Percentiles rank a stretch among this genome's conserved stretches.
Evolutionary conservation across 2,329 filamentous ascomycete genomes (phyloP).

Genomic region (Decorospora gaudefroyi): DNA sequence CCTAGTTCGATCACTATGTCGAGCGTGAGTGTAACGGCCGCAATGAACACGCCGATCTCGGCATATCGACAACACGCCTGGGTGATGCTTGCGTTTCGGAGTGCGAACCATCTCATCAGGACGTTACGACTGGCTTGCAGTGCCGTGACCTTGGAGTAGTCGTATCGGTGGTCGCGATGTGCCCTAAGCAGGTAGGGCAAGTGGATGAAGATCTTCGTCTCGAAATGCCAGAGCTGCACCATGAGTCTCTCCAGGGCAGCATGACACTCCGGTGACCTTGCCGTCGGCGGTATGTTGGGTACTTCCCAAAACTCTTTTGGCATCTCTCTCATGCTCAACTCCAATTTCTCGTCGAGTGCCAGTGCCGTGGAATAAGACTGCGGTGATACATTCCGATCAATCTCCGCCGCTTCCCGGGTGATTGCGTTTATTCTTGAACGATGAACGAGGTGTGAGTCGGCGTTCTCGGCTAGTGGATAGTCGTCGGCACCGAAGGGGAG

Average conservation of each 20-base stretch:
- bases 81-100: conserved; percentile 42
- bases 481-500: conserved; percentile 44
- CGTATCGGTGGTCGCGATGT: conserved; percentile 39
- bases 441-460: conserved; percentile 28
- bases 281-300: conserved; percentile 42
- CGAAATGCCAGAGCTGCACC: conserved; percentile 45
- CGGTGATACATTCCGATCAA: conserved; percentile 37
- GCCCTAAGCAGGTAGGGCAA: conserved; percentile 43
- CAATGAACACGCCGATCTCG: conserved; percentile 44
- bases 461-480: conserved; percentile 32
- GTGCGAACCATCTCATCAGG: conserved; percentile 45
- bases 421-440: conserved; percentile 31
- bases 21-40: conserved; percentile 42
- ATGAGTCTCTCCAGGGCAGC: conserved; percentile 37
- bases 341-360: conserved; percentile 40
- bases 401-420: conserved; percentile 33
- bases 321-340: conserved; percentile 36
- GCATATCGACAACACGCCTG: conserved; percentile 43
- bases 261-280: conserved; percentile 36
- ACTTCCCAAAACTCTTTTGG: conserved; percentile 46
- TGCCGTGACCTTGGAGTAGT: conserved; percentile 43
- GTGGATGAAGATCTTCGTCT: conserved; percentile 45
- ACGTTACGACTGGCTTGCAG: conserved; percentile 44
- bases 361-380: conserved; percentile 42
- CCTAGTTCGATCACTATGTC: conserved; percentile 46